Evolutionary conservation across 176 grass and related monocot genomes (phyloP).

Genomic region (Melocanna baccifera): DNA sequence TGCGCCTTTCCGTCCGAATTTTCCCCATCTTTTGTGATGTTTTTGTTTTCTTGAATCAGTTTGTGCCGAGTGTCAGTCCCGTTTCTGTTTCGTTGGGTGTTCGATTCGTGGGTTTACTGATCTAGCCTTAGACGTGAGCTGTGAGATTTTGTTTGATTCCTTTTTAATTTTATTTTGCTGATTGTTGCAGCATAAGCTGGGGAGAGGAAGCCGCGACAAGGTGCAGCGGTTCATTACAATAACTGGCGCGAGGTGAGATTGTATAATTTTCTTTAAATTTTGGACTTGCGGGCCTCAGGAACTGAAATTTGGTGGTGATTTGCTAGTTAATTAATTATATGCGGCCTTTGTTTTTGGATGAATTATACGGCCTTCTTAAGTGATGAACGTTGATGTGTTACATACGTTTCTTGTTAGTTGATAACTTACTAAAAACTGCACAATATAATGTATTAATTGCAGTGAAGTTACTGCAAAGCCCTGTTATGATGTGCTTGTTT

Average conservation of each 20-base stretch:
- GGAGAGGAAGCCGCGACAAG: conserved; percentile 96
- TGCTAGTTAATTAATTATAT: conserved; percentile 1
- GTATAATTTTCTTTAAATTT: neutral
- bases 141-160: conserved; percentile 8
- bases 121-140: neutral
- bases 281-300: neutral
- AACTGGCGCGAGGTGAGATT: conserved; percentile 71
- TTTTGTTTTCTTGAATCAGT: conserved; percentile 1
- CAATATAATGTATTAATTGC: neutral
- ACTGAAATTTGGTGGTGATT: conserved; percentile 1
- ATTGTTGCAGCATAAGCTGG: conserved; percentile 81
- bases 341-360: neutral
- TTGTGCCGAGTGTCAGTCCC: neutral
- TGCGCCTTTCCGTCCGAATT: neutral
- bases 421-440: neutral
- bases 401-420: neutral
- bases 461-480: neutral
- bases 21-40: neutral
- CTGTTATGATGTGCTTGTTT: neutral
- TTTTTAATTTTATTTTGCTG: neutral
- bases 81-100: neutral
- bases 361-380: neutral
- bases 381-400: neutral
- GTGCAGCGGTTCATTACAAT: conserved; percentile 99
- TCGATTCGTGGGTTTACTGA: conserved; percentile 20